Evolutionary conservation across 1,139 yeast genomes (phyloP).

Genomic region (Scheffersomyces quercinus): DNA sequence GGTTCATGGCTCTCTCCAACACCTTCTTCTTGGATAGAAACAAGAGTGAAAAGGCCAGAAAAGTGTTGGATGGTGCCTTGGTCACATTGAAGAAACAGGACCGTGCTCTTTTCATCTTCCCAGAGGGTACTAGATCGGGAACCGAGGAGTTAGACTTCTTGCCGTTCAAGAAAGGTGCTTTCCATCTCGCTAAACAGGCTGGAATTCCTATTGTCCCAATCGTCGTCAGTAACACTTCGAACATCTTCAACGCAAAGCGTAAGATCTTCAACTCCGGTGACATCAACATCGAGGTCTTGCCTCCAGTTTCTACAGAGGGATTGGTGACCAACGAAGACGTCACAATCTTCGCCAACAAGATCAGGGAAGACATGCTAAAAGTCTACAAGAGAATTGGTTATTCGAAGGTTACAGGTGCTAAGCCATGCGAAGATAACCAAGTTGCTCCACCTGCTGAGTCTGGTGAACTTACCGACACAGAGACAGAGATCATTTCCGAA

Average conservation of each 20-base stretch:
- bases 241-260: slow-evolving; percentile 60
- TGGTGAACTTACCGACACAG: slow-evolving; percentile 17
- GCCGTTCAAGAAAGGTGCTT: slow-evolving; percentile 96
- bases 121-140: slow-evolving; percentile 94
- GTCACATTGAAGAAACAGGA: slow-evolving; percentile 55
- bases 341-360: slow-evolving; percentile 42
- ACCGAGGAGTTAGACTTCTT: slow-evolving; percentile 64
- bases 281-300: slow-evolving; percentile 63
- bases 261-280: slow-evolving; percentile 62
- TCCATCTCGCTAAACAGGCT: slow-evolving; percentile 94
- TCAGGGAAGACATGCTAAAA: slow-evolving; percentile 34
- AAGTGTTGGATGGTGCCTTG: slow-evolving; percentile 71
- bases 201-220: slow-evolving; percentile 85
- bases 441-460: slow-evolving; percentile 3
- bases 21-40: slow-evolving; percentile 87
- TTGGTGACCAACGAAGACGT: slow-evolving; percentile 60
- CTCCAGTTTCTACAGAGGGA: slow-evolving; percentile 62
- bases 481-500: slow-evolving; percentile 24
- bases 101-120: slow-evolving; percentile 81
- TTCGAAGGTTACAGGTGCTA: slow-evolving; percentile 19
- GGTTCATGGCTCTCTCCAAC: slow-evolving; percentile 92
- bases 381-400: slow-evolving; percentile 34
- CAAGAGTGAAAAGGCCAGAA: slow-evolving; percentile 74
- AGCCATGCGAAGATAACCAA: background rate
- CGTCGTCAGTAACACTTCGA: slow-evolving; percentile 82